phyloP scores from a whole-genome alignment of 176 grass and related monocot genomes.

The Dactylis glomerata region DNA sequence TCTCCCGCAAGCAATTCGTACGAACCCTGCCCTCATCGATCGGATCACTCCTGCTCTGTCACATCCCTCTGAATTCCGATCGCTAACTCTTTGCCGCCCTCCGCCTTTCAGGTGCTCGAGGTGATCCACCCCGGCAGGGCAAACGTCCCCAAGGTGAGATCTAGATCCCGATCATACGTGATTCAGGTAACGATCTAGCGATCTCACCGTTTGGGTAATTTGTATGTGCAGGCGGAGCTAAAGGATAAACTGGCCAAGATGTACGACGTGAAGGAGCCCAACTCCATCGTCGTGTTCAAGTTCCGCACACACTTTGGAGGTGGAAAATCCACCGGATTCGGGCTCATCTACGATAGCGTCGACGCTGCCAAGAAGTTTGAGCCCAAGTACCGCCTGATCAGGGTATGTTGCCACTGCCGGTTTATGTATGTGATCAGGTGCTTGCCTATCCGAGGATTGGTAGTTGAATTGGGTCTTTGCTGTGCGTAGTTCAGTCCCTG shows the following conservation, averaged over 20 bases:
- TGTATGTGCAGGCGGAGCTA: constrained; percentile 52
- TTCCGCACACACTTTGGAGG: constrained; percentile 98
- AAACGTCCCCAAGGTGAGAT: constrained; percentile 84
- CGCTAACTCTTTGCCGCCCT: background rate
- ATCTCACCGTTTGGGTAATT: background rate
- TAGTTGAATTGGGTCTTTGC: background rate
- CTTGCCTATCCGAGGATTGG: background rate
- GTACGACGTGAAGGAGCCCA: constrained; percentile 83
- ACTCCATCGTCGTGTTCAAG: constrained; percentile 94
- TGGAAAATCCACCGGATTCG: constrained; percentile 89
- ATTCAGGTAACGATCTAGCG: background rate
- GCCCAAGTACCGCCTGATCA: constrained; percentile 95
- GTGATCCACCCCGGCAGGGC: constrained; percentile 84
- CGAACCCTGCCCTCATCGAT: background rate
- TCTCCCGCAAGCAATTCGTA: constrained; percentile 96
- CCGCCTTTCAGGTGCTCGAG: constrained; percentile 69
- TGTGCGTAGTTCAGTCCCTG: background rate
- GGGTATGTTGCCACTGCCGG: constrained; percentile 43
- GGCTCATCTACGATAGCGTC: constrained; percentile 84
- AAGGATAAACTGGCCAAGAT: constrained; percentile 78
- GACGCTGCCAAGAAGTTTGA: constrained; percentile 87
- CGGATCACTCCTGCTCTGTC: background rate
- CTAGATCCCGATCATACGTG: background rate
- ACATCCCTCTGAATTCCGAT: background rate
- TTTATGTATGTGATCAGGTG: background rate